Evolutionary conservation across 2,329 filamentous ascomycete genomes (phyloP), one percentile per base, ranked within the genome.

Genomic region (Clonostachys sp.): DNA sequence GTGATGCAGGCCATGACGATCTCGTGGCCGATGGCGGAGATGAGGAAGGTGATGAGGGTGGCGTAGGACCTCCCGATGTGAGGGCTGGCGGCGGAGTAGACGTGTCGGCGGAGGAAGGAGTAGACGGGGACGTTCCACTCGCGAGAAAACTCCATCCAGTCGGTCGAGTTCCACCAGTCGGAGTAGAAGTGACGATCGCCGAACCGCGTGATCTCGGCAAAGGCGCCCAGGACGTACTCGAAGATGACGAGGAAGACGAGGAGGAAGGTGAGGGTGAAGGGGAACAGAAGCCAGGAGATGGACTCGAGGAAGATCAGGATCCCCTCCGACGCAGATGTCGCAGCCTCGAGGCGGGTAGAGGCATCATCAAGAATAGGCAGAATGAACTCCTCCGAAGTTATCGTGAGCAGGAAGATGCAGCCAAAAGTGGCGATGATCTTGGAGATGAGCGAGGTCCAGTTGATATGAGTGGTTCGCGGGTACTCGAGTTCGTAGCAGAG

Each of bases 121-220:
- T 97, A 94, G 7, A 96, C 92, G 41, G 92, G 92, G n/a, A 95
- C 83, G 64, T 97, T 97, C 92, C 94, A 97, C 72, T 96, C 89
- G 54, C 91, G 83, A 12, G 86, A 91, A 69, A 97, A 99, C 68
- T 96, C 91, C 63, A 97, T 86, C 91, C 90, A 94, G 74, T 92
- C 88, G 55, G 85, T 88, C 56, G 79, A 83, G 68, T 87, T 87
- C 83, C 83, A 85, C 81, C 82, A 85, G 70, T 86, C 83, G 45
- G 75, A 75, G 72, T 96, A 99, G 72, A 97, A 97, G 66, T 94
- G 89, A 39, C 92, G 84, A 66, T 97, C 94, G 45, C 87, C 92
- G 65, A 97, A 97, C 57, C 85, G 80, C 16, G 91, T 96, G 55
- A 97, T 88, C 66, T 99, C 94, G 13, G 91, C 94, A 60, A 95